Evolutionary conservation across 345 rosid species (phyloP).

Genomic region (Hibiscus mutabilis): DNA sequence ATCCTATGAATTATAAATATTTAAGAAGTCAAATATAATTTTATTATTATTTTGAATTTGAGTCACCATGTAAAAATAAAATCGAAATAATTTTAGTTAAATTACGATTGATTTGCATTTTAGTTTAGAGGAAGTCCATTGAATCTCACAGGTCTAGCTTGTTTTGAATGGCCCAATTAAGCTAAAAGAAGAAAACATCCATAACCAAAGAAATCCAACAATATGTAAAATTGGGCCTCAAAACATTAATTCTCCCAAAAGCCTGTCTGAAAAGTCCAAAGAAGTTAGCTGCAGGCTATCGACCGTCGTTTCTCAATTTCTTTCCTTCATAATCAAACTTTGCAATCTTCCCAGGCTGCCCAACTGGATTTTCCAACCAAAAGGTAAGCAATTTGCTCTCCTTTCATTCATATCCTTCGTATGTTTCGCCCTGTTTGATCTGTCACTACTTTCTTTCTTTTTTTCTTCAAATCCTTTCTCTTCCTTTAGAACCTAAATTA

Average conservation of each 20-base stretch:
- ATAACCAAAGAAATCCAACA: neutral
- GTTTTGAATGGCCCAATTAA: neutral
- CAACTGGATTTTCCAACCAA: neutral
- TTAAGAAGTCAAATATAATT: too few relatives aligned
- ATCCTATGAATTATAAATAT: too few relatives aligned
- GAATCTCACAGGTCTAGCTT: neutral
- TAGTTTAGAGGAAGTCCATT: too few relatives aligned
- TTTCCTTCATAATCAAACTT: neutral
- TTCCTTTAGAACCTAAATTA: neutral
- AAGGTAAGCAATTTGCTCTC: neutral
- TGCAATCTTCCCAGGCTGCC: neutral
- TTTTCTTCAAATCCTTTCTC: neutral
- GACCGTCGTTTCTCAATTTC: neutral
- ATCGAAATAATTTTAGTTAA: too few relatives aligned
- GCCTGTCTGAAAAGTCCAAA: neutral
- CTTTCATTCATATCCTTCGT: neutral
- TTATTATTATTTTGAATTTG: too few relatives aligned
- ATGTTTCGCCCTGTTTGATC: neutral
- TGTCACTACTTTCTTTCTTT: neutral
- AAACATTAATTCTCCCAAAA: neutral
- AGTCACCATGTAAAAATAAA: too few relatives aligned
- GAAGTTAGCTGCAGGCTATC: neutral
- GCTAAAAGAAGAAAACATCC: neutral
- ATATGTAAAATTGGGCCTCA: neutral
- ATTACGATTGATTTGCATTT: too few relatives aligned